phyloP scores from a whole-genome alignment of 768 basidiomycete species.

The Pleurotus djamor region DNA sequence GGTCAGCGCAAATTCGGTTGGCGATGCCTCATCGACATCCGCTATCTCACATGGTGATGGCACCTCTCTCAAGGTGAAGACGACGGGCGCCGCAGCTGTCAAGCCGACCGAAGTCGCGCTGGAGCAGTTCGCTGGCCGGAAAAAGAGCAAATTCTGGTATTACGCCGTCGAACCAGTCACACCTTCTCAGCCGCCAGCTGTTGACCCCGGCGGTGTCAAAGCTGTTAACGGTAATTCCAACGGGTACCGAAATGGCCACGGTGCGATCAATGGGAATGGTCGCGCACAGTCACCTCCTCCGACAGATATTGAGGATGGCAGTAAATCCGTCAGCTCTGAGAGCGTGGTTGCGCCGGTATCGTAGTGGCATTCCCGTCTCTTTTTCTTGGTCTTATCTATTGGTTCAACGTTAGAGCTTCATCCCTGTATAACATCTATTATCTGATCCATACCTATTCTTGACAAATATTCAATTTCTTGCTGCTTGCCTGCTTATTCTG shows the following conservation, averaged over 20 bases:
- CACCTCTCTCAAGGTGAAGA: slow-evolving; percentile 45
- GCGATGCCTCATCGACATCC: slow-evolving; percentile 29
- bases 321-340: neutral
- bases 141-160: slow-evolving; percentile 86
- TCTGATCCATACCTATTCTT: too few species aligned
- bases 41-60: slow-evolving; percentile 19
- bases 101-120: slow-evolving; percentile 74
- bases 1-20: slow-evolving; percentile 53
- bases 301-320: neutral
- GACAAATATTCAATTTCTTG: neutral
- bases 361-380: neutral
- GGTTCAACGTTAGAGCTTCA: neutral
- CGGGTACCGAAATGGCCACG: neutral
- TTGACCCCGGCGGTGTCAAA: slow-evolving; percentile 7
- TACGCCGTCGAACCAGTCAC: slow-evolving; percentile 79
- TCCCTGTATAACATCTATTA: neutral
- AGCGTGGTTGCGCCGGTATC: neutral
- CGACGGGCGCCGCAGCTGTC: slow-evolving; percentile 59
- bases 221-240: slow-evolving; percentile 10
- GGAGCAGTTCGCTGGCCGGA: slow-evolving; percentile 76
- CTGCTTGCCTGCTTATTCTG: neutral
- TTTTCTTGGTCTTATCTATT: slow-evolving; percentile 1
- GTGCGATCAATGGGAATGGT: slow-evolving; percentile 1
- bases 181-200: slow-evolving; percentile 23
- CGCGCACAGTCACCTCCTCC: neutral